A percentile compares a stretch with the other conserved stretches of the same genome.
Conservation (phyloP, 129 eudicot species). For the Centaurea solstitialis region DNA sequence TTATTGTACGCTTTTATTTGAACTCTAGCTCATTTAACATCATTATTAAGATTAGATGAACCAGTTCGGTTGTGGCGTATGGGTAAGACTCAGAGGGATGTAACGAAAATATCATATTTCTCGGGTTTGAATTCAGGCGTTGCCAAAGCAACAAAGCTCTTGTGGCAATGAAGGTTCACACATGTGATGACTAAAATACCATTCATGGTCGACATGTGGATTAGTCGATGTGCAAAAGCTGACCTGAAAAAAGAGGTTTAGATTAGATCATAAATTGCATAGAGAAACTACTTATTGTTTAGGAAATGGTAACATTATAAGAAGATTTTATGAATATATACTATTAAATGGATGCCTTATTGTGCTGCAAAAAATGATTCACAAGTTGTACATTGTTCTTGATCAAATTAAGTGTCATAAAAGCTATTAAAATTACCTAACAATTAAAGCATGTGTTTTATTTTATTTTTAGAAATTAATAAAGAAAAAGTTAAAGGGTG, state of each 20-base stretch:
- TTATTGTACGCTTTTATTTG: too few relatives aligned
- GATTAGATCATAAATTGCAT: background rate
- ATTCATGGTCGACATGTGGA: too few relatives aligned
- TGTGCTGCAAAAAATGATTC: background rate
- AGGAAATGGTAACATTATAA: background rate
- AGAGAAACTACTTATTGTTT: background rate
- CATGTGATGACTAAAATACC: too few relatives aligned
- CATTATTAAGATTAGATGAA: background rate
- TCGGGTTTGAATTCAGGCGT: too few relatives aligned
- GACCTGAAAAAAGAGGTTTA: background rate
- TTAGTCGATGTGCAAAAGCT: too few relatives aligned
- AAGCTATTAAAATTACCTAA: background rate
- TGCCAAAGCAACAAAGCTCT: too few relatives aligned
- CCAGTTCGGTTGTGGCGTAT: too few relatives aligned
- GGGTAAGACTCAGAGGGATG: too few relatives aligned
- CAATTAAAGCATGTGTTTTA: background rate
- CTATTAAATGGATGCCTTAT: background rate
- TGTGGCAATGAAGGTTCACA: too few relatives aligned
- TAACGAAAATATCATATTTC: too few relatives aligned
- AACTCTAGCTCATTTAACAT: background rate
- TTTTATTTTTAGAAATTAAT: background rate
- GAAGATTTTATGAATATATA: background rate
- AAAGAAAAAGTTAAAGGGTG: conserved; percentile 37
- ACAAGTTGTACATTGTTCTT: background rate
- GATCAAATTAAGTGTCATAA: background rate